A percentile compares a stretch with the other conserved stretches of the same genome.
These are phyloP conservation scores for Acacia acuminata DNA, from an alignment of 306 rosid genomes.

Conservation along the genomic window DNA sequence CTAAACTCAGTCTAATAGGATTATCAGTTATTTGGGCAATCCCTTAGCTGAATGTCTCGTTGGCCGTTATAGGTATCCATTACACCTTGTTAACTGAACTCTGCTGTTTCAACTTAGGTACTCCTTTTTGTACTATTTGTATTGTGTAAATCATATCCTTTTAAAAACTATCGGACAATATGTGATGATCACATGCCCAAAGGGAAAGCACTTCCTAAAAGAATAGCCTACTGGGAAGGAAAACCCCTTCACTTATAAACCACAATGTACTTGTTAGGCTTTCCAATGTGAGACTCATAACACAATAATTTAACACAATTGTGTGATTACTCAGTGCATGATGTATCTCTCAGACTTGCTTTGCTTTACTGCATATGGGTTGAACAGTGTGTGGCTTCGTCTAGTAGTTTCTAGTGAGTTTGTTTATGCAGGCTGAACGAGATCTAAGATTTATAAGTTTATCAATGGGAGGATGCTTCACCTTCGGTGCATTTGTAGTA, in stretches of 20 bases:
- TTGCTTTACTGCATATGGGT: not conserved
- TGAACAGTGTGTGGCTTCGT: not conserved
- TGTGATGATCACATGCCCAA: too few species aligned
- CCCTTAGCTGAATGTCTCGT: not conserved
- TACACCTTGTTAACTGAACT: not conserved
- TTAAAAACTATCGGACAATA: not conserved
- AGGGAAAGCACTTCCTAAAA: too few species aligned
- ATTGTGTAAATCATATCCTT: not conserved
- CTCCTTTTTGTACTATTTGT: not conserved
- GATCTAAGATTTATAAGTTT: slow-evolving; percentile 76
- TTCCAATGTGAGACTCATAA: too few species aligned
- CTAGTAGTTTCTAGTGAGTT: slow-evolving; percentile 8
- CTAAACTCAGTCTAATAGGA: not conserved
- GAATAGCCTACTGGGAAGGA: too few species aligned
- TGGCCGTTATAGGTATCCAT: slow-evolving; percentile 6
- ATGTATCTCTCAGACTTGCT: not conserved
- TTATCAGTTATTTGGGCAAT: not conserved
- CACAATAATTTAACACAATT: not conserved
- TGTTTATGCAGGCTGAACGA: slow-evolving; percentile 77
- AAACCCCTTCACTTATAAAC: too few species aligned
- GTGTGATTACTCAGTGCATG: not conserved
- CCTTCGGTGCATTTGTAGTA: slow-evolving; percentile 54
- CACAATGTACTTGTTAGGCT: too few species aligned
- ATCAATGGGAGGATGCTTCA: slow-evolving; percentile 80
- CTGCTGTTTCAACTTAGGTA: not conserved